Evolutionary conservation across 352 stramenopile species (phyloP).

Genomic region (Phytophthora multivora): DNA sequence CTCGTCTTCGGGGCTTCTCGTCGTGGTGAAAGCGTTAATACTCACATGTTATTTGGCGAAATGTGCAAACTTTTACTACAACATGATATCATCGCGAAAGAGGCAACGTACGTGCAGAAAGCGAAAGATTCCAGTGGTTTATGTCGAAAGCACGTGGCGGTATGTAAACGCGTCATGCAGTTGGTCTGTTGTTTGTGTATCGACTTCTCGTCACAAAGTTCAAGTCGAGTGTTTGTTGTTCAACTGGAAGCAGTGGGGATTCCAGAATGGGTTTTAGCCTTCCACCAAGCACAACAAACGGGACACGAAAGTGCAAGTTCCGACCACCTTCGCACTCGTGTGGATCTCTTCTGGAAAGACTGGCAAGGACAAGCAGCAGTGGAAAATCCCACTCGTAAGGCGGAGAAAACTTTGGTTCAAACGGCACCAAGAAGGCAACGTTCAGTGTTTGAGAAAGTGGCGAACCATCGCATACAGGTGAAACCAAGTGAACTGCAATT

Average conservation of each 20-base stretch:
- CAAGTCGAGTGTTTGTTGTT: conserved; percentile 26
- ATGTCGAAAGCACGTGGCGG: conserved; percentile 11
- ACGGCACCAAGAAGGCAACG: neutral
- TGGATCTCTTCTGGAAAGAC: conserved; percentile 39
- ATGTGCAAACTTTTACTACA: conserved; percentile 31
- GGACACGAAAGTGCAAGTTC: neutral
- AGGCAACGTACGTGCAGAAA: conserved; percentile 18
- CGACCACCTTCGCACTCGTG: neutral
- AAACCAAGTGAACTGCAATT: neutral
- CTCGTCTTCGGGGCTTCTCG: conserved; percentile 15
- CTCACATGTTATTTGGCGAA: conserved; percentile 29
- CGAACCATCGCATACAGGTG: neutral
- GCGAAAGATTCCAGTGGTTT: neutral
- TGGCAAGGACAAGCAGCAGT: conserved; percentile 18
- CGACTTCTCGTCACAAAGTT: conserved; percentile 31
- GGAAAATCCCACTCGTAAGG: too few species aligned
- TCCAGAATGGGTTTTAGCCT: conserved; percentile 28
- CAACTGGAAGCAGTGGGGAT: conserved; percentile 25
- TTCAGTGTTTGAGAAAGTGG: neutral
- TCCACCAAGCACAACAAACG: conserved; percentile 19
- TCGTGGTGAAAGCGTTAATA: conserved; percentile 22
- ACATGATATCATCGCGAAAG: conserved; percentile 24
- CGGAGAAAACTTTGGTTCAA: conserved; percentile 9
- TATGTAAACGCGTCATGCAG: conserved; percentile 44
- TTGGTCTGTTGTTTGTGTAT: conserved; percentile 42